These are phyloP conservation scores for Mariannaea sp. DNA, from an alignment of 2,329 filamentous ascomycete species.

Conservation along the genomic window DNA sequence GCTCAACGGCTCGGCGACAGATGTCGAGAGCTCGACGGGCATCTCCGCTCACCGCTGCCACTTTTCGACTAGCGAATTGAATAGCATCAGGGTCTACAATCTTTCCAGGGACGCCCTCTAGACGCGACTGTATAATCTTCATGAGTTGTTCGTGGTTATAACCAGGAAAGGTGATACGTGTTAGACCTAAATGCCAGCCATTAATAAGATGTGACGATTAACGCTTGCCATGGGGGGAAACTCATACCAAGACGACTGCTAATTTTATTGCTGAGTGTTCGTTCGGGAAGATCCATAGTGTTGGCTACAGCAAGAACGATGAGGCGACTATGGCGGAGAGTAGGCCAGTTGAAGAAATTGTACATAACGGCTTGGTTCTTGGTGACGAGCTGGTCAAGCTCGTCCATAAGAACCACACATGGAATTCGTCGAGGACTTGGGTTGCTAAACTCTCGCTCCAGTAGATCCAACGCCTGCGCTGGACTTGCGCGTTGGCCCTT, in stretches of 20 bases:
- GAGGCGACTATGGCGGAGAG: conserved; percentile 84
- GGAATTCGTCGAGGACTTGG: conserved; percentile 90
- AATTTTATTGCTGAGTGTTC: conserved; percentile 97
- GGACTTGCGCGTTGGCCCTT: conserved; percentile 92
- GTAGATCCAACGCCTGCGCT: conserved; percentile 84
- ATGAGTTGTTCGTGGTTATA: conserved; percentile 98
- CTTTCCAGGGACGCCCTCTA: conserved; percentile 84
- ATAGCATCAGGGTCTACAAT: conserved; percentile 93
- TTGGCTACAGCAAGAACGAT: conserved; percentile 98
- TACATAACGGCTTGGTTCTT: conserved; percentile 99
- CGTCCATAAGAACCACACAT: conserved; percentile 97
- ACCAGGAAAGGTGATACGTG: conserved; percentile 93
- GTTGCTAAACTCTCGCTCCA: conserved; percentile 91
- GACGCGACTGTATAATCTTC: conserved; percentile 93
- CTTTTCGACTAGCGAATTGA: conserved; percentile 95
- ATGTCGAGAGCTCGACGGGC: conserved; percentile 92
- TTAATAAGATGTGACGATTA: not conserved
- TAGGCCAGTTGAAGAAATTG: conserved; percentile 99
- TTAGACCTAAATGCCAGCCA: conserved; percentile 61
- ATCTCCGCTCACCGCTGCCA: conserved; percentile 94
- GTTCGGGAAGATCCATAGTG: conserved; percentile 96
- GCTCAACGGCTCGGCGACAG: conserved; percentile 90
- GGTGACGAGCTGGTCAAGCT: conserved; percentile 95
- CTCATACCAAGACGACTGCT: conserved; percentile 77
- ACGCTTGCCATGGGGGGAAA: conserved; percentile 29